Percentiles rank a stretch among this genome's conserved stretches.
phyloP scores from a whole-genome alignment of 2,329 filamentous ascomycete genomes.

The Periconia macrospinosa region DNA sequence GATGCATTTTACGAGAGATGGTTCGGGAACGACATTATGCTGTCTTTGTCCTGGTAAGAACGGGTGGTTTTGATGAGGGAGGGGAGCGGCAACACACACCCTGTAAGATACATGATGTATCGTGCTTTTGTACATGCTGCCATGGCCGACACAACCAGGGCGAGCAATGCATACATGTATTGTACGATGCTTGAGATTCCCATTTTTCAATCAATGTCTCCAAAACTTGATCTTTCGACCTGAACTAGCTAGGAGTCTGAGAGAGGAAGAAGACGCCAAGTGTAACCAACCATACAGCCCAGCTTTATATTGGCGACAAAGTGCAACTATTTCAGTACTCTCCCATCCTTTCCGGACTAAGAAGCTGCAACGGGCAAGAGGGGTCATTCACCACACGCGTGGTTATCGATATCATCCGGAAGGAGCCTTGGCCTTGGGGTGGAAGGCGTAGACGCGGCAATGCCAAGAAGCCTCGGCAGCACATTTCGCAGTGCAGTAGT shows the following conservation, averaged over 20 bases:
- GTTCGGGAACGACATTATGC: slow-evolving; percentile 28
- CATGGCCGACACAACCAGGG: background rate
- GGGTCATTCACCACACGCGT: no score
- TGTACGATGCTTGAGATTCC: no score
- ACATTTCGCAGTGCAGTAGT: background rate
- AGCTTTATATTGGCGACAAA: no score
- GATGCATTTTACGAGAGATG: slow-evolving; percentile 15
- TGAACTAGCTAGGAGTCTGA: background rate
- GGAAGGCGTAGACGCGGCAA: background rate
- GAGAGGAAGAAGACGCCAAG: background rate
- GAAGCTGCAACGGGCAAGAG: background rate
- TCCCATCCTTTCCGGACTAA: background rate
- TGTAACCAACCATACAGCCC: background rate
- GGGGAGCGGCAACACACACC: slow-evolving; percentile 3
- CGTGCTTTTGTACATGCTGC: background rate
- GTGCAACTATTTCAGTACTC: no score
- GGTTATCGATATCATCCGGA: no score
- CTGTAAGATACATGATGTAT: slow-evolving; percentile 21
- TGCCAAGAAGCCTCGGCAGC: background rate
- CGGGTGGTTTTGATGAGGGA: background rate
- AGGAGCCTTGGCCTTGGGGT: background rate
- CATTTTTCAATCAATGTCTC: no score
- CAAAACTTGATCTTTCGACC: background rate
- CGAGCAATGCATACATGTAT: background rate
- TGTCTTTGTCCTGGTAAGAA: slow-evolving; percentile 19